Percentiles rank a stretch among this genome's conserved stretches.
Conservation (phyloP, 2,329 filamentous ascomycete species). For the Sclerotinia borealis region DNA sequence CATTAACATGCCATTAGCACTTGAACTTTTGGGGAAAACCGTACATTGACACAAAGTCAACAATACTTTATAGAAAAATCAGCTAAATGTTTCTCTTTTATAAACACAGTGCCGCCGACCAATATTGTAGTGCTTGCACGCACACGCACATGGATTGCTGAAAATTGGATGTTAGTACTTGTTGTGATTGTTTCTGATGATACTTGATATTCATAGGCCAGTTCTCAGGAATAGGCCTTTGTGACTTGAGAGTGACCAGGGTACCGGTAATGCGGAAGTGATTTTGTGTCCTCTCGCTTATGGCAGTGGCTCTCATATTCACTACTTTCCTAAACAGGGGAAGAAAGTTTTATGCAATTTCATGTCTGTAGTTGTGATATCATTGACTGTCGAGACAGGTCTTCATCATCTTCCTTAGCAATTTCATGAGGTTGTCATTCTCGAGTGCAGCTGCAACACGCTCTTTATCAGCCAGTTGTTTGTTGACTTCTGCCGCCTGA, state of each 20-base stretch:
- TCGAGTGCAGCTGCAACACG: conserved; percentile 90
- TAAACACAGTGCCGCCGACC: not conserved
- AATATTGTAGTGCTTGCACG: not conserved
- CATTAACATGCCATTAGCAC: not conserved
- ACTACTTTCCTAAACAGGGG: not conserved
- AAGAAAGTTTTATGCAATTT: not conserved
- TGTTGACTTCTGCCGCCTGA: conserved; percentile 92
- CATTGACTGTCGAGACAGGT: conserved; percentile 48
- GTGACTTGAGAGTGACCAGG: not conserved
- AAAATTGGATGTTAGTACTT: not conserved
- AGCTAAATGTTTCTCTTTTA: not conserved
- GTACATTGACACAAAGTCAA: not conserved
- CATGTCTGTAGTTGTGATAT: not conserved
- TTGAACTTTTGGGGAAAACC: not conserved
- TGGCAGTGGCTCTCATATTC: not conserved
- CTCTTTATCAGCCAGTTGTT: conserved; percentile 95
- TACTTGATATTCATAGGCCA: not conserved
- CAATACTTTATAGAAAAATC: not conserved
- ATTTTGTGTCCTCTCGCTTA: not conserved
- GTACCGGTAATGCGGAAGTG: not conserved
- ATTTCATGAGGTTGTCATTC: conserved; percentile 82
- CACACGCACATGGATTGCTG: not conserved
- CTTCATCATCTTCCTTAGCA: conserved; percentile 89
- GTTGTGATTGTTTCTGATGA: not conserved
- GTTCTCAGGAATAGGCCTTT: not conserved